Evolutionary conservation across 495 filamentous ascomycete genomes (phyloP), one percentile per base, ranked within the genome.

Genomic region (Cryomyces minteri): DNA sequence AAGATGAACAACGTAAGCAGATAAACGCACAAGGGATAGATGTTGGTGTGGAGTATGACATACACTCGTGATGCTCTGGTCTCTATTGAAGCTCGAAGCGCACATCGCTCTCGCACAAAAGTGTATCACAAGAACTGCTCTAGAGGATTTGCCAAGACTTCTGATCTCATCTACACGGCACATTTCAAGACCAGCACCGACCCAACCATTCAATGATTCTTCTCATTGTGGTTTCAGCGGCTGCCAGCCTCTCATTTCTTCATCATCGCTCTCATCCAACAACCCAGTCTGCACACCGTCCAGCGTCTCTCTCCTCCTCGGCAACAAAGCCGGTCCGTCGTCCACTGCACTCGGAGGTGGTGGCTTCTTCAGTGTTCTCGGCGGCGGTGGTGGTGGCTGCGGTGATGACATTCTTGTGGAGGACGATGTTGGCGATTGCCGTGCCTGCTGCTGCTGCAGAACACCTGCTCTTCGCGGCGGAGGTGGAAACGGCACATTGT

Each of bases 311-410:
- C 38, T 39, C 40, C 52, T 44, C 29, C 58, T n/a, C 31, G 57
- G 53, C 8, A 58, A 57, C 32, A 60, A 43, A 28, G 51, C 5
- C 11, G 54, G 52, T 32, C 12, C 48, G 11, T 1, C 32, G 31
- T 38, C 32, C 43, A 28, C 25, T 14, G 25, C 9, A 34, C 50
- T 48, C 41, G 48, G 31, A 12, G 40, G 33, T 46, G 51, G n/a
- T 37, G 45, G 43, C 41, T 43, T 47, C 43, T 36, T 31, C 29
- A 30, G 34, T 32, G 31, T 29, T 12, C 4, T 10, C 4, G 40
- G 48, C 25, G 46, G 47, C 4, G 40, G 48, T 29, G 46, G 47
- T 43, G 41, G 52, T 25, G 43, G 47, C 34, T 39, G 42, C 14
- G 45, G 41, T 12, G 14, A 11, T 18, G 10, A 36, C 12, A 12